Evolutionary conservation across 1,284 basidiomycete genomes (phyloP).

Genomic region (Vanrija sp.): DNA sequence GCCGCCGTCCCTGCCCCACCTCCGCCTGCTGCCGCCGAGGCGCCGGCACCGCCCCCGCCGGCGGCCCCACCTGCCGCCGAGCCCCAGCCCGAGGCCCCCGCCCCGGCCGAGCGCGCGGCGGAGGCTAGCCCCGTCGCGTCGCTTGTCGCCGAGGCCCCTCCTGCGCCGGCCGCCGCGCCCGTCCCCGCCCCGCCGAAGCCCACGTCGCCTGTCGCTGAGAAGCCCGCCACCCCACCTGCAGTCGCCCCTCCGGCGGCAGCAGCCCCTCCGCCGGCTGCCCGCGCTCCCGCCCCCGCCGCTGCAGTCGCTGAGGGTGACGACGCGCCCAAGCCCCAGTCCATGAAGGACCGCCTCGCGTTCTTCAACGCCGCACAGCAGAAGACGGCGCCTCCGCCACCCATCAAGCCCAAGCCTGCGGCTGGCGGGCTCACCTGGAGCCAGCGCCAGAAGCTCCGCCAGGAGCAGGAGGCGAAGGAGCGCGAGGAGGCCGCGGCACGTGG

Average conservation of each 20-base stretch:
- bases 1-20: background rate
- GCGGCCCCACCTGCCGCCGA: slow-evolving; percentile 28
- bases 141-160: background rate
- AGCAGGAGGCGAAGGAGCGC: slow-evolving; percentile 45
- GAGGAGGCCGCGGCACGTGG: slow-evolving; percentile 17
- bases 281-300: background rate
- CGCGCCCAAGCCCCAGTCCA: slow-evolving; percentile 29
- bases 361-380: slow-evolving; percentile 44
- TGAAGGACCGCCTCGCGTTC: slow-evolving; percentile 50
- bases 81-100: background rate
- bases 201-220: background rate
- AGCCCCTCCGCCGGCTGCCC: background rate
- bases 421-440: slow-evolving; percentile 55
- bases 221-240: background rate
- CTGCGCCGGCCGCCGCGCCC: no score
- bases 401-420: slow-evolving; percentile 60
- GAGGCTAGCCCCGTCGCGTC: background rate
- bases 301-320: slow-evolving; percentile 16
- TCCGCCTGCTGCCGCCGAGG: no score
- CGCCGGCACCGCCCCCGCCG: no score
- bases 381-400: slow-evolving; percentile 52
- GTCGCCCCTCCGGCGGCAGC: background rate
- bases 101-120: background rate
- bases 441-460: slow-evolving; percentile 46
- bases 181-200: background rate